phyloP scores from a whole-genome alignment of 208 protist genomes.

The Wallacemonas sp. region DNA sequence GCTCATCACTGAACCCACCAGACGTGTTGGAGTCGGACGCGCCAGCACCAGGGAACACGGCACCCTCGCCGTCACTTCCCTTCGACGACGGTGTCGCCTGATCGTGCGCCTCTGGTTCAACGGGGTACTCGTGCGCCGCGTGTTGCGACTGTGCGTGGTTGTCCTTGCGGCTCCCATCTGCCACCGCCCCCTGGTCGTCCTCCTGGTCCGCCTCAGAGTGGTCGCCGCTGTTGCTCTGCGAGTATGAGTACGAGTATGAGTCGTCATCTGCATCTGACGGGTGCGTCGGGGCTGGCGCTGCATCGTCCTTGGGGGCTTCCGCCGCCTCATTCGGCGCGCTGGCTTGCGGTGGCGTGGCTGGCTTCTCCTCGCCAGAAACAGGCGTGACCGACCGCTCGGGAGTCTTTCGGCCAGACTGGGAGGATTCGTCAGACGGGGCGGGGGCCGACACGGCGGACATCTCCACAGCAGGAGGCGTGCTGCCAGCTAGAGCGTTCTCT shows the following conservation, averaged over 20 bases:
- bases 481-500: background rate
- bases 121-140: background rate
- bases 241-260: conserved; percentile 28
- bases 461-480: background rate
- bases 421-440: too few relatives aligned
- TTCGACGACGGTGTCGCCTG: background rate
- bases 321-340: background rate
- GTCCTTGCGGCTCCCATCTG: background rate
- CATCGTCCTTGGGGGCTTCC: background rate
- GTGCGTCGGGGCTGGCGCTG: background rate
- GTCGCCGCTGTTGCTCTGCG: background rate
- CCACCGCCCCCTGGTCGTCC: background rate
- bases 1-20: conserved; percentile 11
- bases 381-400: background rate
- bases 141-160: background rate
- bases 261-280: background rate
- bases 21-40: background rate
- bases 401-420: background rate
- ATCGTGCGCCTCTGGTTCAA: background rate
- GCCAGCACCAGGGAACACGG: background rate
- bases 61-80: background rate
- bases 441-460: background rate
- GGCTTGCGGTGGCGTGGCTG: background rate
- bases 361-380: background rate
- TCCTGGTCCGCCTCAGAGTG: background rate